These are phyloP conservation scores for Vickermania spadyakhi DNA, from an alignment of 208 protist species.

Conservation along the genomic window DNA sequence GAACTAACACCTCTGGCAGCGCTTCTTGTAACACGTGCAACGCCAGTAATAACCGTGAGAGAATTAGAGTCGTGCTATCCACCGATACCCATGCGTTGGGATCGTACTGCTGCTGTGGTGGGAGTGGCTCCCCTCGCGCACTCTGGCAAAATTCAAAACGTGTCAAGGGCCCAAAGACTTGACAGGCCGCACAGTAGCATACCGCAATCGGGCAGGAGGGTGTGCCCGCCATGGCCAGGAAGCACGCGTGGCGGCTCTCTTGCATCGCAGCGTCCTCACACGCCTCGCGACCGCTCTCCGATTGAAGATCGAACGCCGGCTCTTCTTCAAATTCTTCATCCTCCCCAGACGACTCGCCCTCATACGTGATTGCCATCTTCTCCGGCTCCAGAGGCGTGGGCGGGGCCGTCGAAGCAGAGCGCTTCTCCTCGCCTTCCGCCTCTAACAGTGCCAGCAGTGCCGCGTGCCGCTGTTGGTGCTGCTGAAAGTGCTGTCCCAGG, in stretches of 20 bases:
- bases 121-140: background rate
- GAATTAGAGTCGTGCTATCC: conserved; percentile 6
- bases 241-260: conserved; percentile 38
- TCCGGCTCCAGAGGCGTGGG: conserved; percentile 7
- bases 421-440: background rate
- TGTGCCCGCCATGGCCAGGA: conserved; percentile 37
- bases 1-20: background rate
- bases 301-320: conserved; percentile 5
- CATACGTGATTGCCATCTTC: conserved; percentile 6
- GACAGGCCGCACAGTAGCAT: conserved; percentile 48
- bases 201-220: conserved; percentile 26
- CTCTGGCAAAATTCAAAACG: conserved; percentile 5
- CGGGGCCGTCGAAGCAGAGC: conserved; percentile 1
- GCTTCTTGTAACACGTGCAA: conserved; percentile 10
- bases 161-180: conserved; percentile 36
- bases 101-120: background rate
- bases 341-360: conserved; percentile 8
- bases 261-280: conserved; percentile 35
- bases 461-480: conserved; percentile 7
- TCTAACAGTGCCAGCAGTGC: conserved; percentile 20
- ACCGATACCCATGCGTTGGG: conserved; percentile 2
- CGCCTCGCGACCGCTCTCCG: conserved; percentile 11
- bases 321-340: background rate
- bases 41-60: conserved; percentile 8
- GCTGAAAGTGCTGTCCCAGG: background rate